Conservation (phyloP, 257 asterid species). For the Solanum sparsipilum region DNA sequence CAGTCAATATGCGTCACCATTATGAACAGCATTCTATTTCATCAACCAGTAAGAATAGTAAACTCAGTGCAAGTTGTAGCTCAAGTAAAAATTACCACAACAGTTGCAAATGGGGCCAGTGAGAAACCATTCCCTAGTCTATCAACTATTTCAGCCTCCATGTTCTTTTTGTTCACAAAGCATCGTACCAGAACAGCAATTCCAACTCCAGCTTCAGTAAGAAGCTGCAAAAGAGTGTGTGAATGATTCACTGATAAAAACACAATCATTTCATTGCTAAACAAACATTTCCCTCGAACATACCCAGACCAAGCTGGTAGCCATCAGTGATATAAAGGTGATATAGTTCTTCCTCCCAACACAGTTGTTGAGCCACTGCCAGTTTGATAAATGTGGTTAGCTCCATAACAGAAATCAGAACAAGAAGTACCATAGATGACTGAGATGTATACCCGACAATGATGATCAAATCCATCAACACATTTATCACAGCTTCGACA, state of each 20-base stretch:
- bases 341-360: conserved; percentile 86
- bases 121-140: conserved; percentile 96
- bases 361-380: conserved; percentile 97
- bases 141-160: conserved; percentile 86
- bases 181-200: conserved; percentile 83
- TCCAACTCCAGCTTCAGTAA: conserved; percentile 81
- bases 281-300: conserved; percentile 14
- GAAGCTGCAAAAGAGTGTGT: conserved; percentile 49
- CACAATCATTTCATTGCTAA: not conserved
- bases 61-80: not conserved
- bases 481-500: conserved; percentile 99
- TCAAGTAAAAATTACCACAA: conserved; percentile 58
- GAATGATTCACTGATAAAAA: not conserved
- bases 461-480: conserved; percentile 99
- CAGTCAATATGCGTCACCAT: not conserved
- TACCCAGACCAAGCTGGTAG: conserved; percentile 85
- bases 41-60: not conserved
- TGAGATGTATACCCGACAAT: conserved; percentile 70
- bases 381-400: conserved; percentile 18
- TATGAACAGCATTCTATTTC: not conserved
- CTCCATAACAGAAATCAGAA: not conserved
- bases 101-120: conserved; percentile 91
- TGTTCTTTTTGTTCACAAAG: conserved; percentile 49
- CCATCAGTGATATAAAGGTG: conserved; percentile 84
- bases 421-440: conserved; percentile 4